Conservation (phyloP, 2,329 filamentous ascomycete genomes). For the Penicillium polonicum region DNA sequence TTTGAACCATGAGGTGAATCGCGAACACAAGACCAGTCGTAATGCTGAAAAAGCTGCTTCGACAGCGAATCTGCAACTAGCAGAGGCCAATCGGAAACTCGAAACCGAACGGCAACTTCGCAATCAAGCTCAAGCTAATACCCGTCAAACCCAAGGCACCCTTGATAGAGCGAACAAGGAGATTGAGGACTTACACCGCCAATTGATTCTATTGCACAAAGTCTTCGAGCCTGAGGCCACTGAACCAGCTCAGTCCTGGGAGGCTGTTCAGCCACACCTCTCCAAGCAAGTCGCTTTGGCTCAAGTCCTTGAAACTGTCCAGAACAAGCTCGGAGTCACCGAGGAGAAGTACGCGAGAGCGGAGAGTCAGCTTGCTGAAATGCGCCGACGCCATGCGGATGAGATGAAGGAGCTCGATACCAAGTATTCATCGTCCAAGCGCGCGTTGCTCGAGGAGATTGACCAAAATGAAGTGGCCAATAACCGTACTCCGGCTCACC, state of each 20-base stretch:
- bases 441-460: conserved; percentile 81
- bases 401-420: conserved; percentile 65
- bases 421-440: conserved; percentile 62
- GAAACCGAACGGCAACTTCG: conserved; percentile 88
- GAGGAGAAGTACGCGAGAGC: conserved; percentile 77
- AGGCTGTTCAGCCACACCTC: conserved; percentile 69
- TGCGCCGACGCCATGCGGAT: conserved; percentile 72
- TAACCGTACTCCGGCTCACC: conserved; percentile 71
- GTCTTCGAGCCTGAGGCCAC: conserved; percentile 76
- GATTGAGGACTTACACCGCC: conserved; percentile 73
- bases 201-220: conserved; percentile 79
- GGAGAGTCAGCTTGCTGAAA: conserved; percentile 75
- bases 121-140: conserved; percentile 79
- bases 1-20: conserved; percentile 83
- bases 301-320: conserved; percentile 81
- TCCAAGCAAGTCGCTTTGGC: conserved; percentile 70
- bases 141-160: conserved; percentile 73
- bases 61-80: conserved; percentile 74
- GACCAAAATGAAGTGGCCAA: conserved; percentile 74
- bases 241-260: conserved; percentile 65
- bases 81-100: conserved; percentile 82
- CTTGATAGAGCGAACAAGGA: conserved; percentile 80
- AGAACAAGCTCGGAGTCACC: conserved; percentile 81
- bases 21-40: conserved; percentile 84
- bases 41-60: conserved; percentile 88